These are phyloP conservation scores for Aristolochia fimbriata DNA, from an alignment of 164 flowering plant genomes.

Conservation along the genomic window DNA sequence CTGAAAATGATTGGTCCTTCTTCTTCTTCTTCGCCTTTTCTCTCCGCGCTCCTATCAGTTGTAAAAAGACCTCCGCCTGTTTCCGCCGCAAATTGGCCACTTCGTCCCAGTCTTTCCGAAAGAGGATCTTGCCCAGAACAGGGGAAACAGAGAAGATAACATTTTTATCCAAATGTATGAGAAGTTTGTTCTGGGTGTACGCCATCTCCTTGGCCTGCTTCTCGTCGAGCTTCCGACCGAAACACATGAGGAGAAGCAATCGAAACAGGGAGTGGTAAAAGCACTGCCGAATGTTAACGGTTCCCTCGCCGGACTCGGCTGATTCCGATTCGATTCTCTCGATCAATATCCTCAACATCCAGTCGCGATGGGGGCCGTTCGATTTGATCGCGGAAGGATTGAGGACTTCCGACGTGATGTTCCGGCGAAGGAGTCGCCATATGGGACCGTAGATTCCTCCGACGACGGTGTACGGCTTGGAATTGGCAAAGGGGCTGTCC, in stretches of 20 bases:
- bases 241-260: constrained; percentile 4
- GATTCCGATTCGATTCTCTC: too few relatives aligned
- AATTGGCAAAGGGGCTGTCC: constrained; percentile 2
- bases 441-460: constrained; percentile 30
- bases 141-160: neutral
- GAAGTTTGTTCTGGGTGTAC: neutral
- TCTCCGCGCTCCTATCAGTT: constrained; percentile 14
- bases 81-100: neutral
- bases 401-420: constrained; percentile 25
- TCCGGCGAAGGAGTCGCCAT: constrained; percentile 39
- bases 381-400: constrained; percentile 24
- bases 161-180: neutral
- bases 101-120: neutral
- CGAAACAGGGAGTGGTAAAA: constrained; percentile 1
- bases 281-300: constrained; percentile 17
- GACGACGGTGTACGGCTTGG: constrained; percentile 21
- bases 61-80: constrained; percentile 1
- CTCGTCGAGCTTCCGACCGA: constrained; percentile 6
- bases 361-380: constrained; percentile 17
- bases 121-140: neutral
- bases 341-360: constrained; percentile 18
- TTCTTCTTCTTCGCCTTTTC: neutral
- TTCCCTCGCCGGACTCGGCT: constrained; percentile 18
- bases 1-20: neutral
- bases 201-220: neutral